Base-by-base conservation (phyloP, 768 basidiomycete species). In the Naganishia vaughanmartiniae region DNA sequence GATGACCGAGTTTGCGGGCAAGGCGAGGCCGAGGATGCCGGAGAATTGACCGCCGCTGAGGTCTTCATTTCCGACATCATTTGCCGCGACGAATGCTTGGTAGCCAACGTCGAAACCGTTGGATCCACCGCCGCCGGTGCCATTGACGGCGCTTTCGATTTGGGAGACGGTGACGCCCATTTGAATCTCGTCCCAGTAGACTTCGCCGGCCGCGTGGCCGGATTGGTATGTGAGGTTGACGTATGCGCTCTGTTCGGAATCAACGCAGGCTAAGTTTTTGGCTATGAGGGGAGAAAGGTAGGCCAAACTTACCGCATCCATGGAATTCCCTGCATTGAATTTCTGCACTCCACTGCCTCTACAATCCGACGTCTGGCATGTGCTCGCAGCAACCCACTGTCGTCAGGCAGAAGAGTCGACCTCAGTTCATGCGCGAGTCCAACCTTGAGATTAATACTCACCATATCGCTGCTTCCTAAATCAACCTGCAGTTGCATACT, bases 401-500 rank as follows among this genome's bases (percentile, higher is more conserved):
- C n/a, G 15, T 0, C 24, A 30, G 36, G 26, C 31, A 24, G 7
- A 51, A 7, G n/a, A 53, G 21, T 26, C n/a, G 12, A 5, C 4
- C 17, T 57, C 15, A 45, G 31, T 58, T 39, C 28, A 26, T 28
- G 42, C n/a, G 51, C n/a, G 31, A 34, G 36, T 51, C 1, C 15
- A 30, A 33, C 51, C 26, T 45, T 31, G 12, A 55, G 28, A 26
- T 12, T 11, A 24, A 28, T 12, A 75, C 78, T 55, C 53, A 78
- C 79, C 67, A 81, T 69, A 72, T 81, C 80, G 24, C 77, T 78
- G 7, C 77, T 79, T 11, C 80, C 80, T 39, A 81, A 55, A 73
- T 81, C 80, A 7, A 81, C 75, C 63, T 78, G 77, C 30, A 81
- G 31, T 28, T 73, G 75, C 45, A 78, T 56, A 1, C 68, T 73